Conservation (phyloP, 768 basidiomycete species). For the Phlegmacium glaucopus region DNA sequence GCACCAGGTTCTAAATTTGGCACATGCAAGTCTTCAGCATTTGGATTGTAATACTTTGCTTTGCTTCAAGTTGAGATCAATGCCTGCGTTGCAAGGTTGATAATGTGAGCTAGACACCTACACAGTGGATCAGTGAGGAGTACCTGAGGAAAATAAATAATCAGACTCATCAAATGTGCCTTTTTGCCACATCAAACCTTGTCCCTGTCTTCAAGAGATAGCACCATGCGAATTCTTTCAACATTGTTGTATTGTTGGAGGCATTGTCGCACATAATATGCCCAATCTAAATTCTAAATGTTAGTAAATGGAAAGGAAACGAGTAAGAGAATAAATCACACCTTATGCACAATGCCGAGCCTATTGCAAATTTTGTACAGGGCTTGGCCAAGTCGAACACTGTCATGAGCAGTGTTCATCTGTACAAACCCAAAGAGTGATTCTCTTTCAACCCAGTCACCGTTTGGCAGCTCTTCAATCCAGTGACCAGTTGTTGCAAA, state of each 20-base stretch:
- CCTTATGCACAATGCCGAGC: slow-evolving; percentile 6
- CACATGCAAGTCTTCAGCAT: not conserved
- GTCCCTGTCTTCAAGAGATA: slow-evolving; percentile 4
- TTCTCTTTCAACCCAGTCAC: slow-evolving; percentile 25
- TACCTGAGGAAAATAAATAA: not conserved
- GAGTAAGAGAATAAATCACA: not conserved
- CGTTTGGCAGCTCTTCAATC: slow-evolving; percentile 26
- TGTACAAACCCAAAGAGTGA: slow-evolving; percentile 32
- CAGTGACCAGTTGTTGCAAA: slow-evolving; percentile 37
- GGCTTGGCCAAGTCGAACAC: slow-evolving; percentile 4
- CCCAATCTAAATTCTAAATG: slow-evolving; percentile 5
- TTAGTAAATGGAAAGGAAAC: not conserved
- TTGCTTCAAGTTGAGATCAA: slow-evolving; percentile 2
- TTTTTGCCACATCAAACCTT: slow-evolving; percentile 1
- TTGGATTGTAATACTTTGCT: slow-evolving; percentile 1
- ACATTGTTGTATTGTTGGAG: slow-evolving; percentile 6
- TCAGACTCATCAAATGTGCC: slow-evolving; percentile 10
- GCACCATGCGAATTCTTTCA: slow-evolving; percentile 7
- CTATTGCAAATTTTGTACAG: slow-evolving; percentile 6
- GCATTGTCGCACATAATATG: slow-evolving; percentile 7
- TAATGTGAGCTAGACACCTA: slow-evolving; percentile 9
- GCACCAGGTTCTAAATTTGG: not conserved
- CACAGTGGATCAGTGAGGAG: not conserved
- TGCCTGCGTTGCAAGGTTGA: slow-evolving; percentile 9
- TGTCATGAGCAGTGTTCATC: slow-evolving; percentile 31